phyloP scores from a whole-genome alignment of 2,329 filamentous ascomycete species.

The Penicillium sp. region DNA sequence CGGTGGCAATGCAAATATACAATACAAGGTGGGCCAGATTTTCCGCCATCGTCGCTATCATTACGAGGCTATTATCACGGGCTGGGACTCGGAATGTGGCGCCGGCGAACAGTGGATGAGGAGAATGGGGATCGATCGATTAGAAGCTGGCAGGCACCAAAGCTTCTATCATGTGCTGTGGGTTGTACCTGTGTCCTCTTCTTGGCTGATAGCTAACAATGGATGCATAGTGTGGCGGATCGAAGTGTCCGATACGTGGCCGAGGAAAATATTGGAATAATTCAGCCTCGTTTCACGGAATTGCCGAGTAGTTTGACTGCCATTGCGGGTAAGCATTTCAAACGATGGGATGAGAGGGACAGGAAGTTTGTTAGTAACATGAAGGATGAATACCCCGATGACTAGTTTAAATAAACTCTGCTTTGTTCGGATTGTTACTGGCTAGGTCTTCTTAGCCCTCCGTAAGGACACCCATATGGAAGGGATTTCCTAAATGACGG shows the following conservation, averaged over 20 bases:
- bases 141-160: constrained; percentile 62
- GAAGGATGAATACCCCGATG: constrained; percentile 79
- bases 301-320: constrained; percentile 55
- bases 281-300: constrained; percentile 55
- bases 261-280: constrained; percentile 74
- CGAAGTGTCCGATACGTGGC: constrained; percentile 72
- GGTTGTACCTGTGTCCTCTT: constrained; percentile 43
- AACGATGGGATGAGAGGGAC: constrained; percentile 69
- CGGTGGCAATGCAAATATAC: constrained; percentile 49
- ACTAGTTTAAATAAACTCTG: constrained; percentile 50
- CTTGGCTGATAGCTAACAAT: constrained; percentile 21
- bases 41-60: constrained; percentile 79
- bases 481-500: too few species aligned
- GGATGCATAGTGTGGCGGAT: constrained; percentile 58
- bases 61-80: constrained; percentile 79
- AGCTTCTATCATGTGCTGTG: constrained; percentile 87
- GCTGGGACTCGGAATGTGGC: constrained; percentile 71
- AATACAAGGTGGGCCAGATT: constrained; percentile 74
- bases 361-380: constrained; percentile 81
- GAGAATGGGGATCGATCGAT: constrained; percentile 61
- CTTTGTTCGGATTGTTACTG: neutral
- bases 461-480: too few species aligned
- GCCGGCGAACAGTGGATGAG: constrained; percentile 63
- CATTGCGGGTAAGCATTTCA: constrained; percentile 82
- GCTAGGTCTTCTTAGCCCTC: neutral